Percentiles rank a stretch among this genome's conserved stretches.
Evolutionary conservation across 345 rosid genomes (phyloP).

Genomic region (Conringia planisiliqua): DNA sequence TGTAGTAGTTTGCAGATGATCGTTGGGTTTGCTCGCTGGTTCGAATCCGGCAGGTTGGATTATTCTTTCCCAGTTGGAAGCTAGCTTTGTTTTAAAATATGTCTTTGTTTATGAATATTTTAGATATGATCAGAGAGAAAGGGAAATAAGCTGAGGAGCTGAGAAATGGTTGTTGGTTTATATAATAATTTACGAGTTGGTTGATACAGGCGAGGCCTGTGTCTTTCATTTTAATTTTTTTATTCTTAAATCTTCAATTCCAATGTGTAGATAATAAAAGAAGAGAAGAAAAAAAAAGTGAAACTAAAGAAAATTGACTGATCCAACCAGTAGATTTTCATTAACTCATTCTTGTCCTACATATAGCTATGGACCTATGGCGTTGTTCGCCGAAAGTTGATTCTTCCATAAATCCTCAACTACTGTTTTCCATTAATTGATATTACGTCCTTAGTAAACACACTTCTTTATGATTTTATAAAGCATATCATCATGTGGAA

Average conservation of each 20-base stretch:
- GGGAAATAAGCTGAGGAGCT: constrained; percentile 14
- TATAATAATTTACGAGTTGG: constrained; percentile 23
- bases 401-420: not conserved
- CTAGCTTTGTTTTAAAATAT: not conserved
- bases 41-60: not conserved
- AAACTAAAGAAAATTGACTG: constrained; percentile 1
- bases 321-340: constrained; percentile 5
- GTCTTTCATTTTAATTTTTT: not conserved
- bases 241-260: not conserved
- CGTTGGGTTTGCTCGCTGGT: not conserved
- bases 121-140: constrained; percentile 13
- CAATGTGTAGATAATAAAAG: constrained; percentile 1
- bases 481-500: constrained; percentile 5
- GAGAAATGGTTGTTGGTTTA: constrained; percentile 30
- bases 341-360: not conserved
- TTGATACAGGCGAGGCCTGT: constrained; percentile 28
- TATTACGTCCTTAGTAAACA: not conserved
- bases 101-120: not conserved
- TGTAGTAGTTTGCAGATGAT: constrained; percentile 43
- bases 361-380: not conserved
- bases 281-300: not conserved
- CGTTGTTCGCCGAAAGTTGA: constrained; percentile 4
- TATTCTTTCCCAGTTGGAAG: not conserved
- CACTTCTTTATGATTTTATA: not conserved
- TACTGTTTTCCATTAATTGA: constrained; percentile 3